These are phyloP conservation scores for Yamadazyma atlantica DNA, from an alignment of 1,139 yeast genomes.

Conservation along the genomic window DNA sequence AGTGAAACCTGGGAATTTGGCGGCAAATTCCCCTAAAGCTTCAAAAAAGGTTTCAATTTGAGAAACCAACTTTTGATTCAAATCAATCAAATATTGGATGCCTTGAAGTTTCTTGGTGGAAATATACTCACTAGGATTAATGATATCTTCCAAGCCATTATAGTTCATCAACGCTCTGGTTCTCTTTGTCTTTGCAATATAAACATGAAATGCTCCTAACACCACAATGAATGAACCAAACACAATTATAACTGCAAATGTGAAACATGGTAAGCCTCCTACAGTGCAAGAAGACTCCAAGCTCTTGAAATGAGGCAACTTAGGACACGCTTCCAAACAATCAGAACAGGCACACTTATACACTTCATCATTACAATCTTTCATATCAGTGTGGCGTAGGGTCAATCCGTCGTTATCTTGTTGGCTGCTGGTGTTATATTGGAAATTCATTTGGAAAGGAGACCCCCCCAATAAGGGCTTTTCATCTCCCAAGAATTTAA, in stretches of 20 bases:
- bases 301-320: constrained; percentile 45
- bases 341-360: constrained; percentile 90
- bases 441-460: constrained; percentile 87
- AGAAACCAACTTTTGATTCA: constrained; percentile 15
- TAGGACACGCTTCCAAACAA: constrained; percentile 80
- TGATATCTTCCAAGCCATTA: constrained; percentile 20
- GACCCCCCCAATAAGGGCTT: constrained; percentile 93
- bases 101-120: constrained; percentile 11
- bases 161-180: constrained; percentile 10
- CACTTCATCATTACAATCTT: constrained; percentile 61
- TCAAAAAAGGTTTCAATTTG: constrained; percentile 36
- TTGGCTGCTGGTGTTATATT: constrained; percentile 37
- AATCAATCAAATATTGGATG: constrained; percentile 8
- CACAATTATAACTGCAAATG: constrained; percentile 56
- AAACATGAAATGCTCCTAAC: constrained; percentile 40
- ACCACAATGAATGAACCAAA: constrained; percentile 42
- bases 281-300: constrained; percentile 47
- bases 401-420: constrained; percentile 20
- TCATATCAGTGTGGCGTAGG: constrained; percentile 33
- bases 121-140: constrained; percentile 16
- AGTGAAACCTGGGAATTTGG: constrained; percentile 56
- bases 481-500: constrained; percentile 90
- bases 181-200: constrained; percentile 22
- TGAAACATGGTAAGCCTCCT: constrained; percentile 70
- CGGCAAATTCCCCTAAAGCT: constrained; percentile 52